These are phyloP conservation scores for Kappamyces sp. DNA, from an alignment of 192 early-diverging fungal species.

Conservation along the genomic window DNA sequence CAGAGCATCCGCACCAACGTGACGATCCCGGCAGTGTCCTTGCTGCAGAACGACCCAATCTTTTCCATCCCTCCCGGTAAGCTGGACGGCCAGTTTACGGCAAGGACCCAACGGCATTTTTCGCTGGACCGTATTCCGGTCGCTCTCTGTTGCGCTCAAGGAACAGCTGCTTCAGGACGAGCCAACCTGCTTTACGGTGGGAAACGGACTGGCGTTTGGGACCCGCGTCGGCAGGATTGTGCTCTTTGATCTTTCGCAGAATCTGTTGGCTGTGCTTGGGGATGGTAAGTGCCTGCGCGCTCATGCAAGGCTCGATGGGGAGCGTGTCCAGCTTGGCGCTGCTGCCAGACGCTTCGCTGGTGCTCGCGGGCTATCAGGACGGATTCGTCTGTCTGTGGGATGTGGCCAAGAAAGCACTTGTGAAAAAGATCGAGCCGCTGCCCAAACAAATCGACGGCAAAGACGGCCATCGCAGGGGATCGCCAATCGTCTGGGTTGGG, in stretches of 20 bases:
- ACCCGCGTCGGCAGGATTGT: neutral
- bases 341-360: slow-evolving; percentile 21
- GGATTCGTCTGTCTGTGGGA: slow-evolving; percentile 45
- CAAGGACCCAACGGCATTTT: slow-evolving; percentile 6
- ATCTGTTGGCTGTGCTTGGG: neutral
- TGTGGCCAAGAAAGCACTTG: slow-evolving; percentile 17
- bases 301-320: neutral
- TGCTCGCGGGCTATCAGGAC: slow-evolving; percentile 32
- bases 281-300: neutral
- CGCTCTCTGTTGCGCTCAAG: neutral
- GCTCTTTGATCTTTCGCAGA: slow-evolving; percentile 7
- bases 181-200: neutral
- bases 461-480: slow-evolving; percentile 33
- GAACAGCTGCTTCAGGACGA: neutral
- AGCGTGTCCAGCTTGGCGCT: neutral
- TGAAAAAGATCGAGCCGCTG: slow-evolving; percentile 26
- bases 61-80: neutral
- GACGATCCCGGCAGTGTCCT: neutral
- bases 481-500: slow-evolving; percentile 34
- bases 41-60: neutral
- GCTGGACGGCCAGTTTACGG: no score
- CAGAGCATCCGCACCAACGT: no score
- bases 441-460: slow-evolving; percentile 1
- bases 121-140: slow-evolving; percentile 3
- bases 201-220: slow-evolving; percentile 1